Conservation (phyloP, 2,329 filamentous ascomycete genomes). For the Neofusicoccum parvum region DNA sequence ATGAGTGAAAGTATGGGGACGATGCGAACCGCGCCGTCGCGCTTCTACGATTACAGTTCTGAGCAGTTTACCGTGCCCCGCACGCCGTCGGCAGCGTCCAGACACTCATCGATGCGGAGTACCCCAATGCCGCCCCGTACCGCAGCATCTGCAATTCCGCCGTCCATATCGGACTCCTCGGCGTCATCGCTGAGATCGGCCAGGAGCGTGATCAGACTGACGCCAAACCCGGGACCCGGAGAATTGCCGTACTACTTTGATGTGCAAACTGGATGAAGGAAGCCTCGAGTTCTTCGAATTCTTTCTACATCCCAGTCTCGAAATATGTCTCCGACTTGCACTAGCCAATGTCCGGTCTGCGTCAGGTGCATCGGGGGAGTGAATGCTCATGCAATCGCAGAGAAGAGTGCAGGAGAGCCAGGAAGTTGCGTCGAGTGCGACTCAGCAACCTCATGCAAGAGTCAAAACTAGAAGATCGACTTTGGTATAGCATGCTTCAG, state of each 20-base stretch:
- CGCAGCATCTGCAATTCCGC: background rate
- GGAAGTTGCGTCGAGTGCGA: too few relatives aligned
- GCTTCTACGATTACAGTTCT: slow-evolving; percentile 4
- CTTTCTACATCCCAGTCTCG: too few relatives aligned
- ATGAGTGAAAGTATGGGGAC: slow-evolving; percentile 12
- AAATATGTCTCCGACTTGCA: too few relatives aligned
- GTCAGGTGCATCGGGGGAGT: too few relatives aligned
- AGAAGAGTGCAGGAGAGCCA: too few relatives aligned
- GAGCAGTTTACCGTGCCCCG: background rate
- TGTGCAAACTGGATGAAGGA: slow-evolving; percentile 7
- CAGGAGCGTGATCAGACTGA: slow-evolving; percentile 20
- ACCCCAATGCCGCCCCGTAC: slow-evolving; percentile 4
- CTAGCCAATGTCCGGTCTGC: too few relatives aligned
- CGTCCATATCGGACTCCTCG: background rate
- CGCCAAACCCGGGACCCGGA: slow-evolving; percentile 16
- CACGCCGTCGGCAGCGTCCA: background rate
- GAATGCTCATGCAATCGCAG: background rate
- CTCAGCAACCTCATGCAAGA: too few relatives aligned
- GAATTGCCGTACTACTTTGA: slow-evolving; percentile 19
- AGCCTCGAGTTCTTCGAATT: too few relatives aligned
- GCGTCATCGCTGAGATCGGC: slow-evolving; percentile 8
- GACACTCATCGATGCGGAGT: background rate
- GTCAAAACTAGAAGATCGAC: too few relatives aligned
- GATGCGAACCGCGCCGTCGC: slow-evolving; percentile 12
- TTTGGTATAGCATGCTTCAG: too few relatives aligned